These are phyloP conservation scores for Cenchrus fungigraminus DNA, from an alignment of 176 grass and related monocot genomes.

Conservation along the genomic window DNA sequence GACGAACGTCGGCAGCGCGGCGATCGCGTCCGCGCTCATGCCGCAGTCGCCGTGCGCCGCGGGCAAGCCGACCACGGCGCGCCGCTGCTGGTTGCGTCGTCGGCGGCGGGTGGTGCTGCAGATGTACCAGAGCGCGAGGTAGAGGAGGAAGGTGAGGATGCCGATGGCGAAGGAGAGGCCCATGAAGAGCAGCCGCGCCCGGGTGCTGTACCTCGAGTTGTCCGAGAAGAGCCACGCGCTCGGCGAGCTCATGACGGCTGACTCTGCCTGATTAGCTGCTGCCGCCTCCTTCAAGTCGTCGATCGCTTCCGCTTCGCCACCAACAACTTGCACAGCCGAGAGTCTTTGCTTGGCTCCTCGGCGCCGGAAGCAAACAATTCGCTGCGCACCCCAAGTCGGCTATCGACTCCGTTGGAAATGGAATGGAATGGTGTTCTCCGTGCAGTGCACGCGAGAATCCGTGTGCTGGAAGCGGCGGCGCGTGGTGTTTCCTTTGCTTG, in stretches of 20 bases:
- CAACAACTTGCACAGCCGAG: background rate
- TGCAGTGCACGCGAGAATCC: background rate
- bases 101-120: constrained; percentile 34
- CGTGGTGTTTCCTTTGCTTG: background rate
- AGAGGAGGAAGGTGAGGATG: constrained; percentile 64
- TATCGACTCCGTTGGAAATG: background rate
- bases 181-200: constrained; percentile 61
- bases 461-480: background rate
- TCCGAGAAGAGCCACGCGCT: constrained; percentile 61
- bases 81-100: background rate
- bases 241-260: constrained; percentile 30
- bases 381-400: background rate
- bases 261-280: too few relatives aligned
- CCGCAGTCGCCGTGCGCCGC: background rate
- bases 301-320: too few relatives aligned
- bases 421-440: background rate
- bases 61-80: background rate
- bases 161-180: constrained; percentile 77
- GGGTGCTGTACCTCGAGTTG: constrained; percentile 48
- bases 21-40: constrained; percentile 48
- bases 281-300: too few relatives aligned
- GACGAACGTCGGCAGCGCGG: constrained; percentile 51
- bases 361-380: background rate
- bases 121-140: constrained; percentile 63
- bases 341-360: background rate